A percentile compares a stretch with the other conserved stretches of the same genome.
These are phyloP conservation scores for Aspergillus piperis DNA, from an alignment of 2,329 filamentous ascomycete species.

Conservation along the genomic window DNA sequence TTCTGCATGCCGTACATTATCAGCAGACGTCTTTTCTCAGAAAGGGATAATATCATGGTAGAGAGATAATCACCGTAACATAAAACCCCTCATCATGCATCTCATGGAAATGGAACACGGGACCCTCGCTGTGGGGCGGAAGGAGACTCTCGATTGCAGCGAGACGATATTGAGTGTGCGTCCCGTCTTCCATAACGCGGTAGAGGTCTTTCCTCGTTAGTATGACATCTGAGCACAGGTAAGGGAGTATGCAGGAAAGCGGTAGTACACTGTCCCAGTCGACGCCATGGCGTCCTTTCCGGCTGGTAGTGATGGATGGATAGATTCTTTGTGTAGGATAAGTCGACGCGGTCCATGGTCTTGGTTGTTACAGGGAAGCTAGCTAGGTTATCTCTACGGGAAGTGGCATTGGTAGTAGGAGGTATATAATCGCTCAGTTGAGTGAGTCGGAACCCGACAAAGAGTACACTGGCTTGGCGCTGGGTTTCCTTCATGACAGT, in stretches of 20 bases:
- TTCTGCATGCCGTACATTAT: slow-evolving; percentile 18
- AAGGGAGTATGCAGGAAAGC: not conserved
- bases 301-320: slow-evolving; percentile 9
- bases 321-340: not conserved
- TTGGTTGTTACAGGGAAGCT: not conserved
- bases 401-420: too few species aligned
- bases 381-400: too few species aligned
- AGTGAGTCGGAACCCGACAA: not conserved
- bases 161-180: slow-evolving; percentile 47
- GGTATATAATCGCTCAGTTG: too few species aligned
- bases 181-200: slow-evolving; percentile 33
- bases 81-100: slow-evolving; percentile 63
- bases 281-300: slow-evolving; percentile 2
- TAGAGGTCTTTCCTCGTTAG: slow-evolving; percentile 6
- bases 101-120: slow-evolving; percentile 57
- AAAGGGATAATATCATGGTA: too few species aligned
- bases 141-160: slow-evolving; percentile 50
- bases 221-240: too few species aligned
- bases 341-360: slow-evolving; percentile 3
- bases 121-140: slow-evolving; percentile 46
- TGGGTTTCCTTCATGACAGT: too few species aligned
- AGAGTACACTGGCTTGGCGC: not conserved
- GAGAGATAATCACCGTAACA: slow-evolving; percentile 34
- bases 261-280: slow-evolving; percentile 3
- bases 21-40: too few species aligned